Conservation (phyloP, 1,139 yeast genomes). For the Scheffersomyces illinoinensis region DNA sequence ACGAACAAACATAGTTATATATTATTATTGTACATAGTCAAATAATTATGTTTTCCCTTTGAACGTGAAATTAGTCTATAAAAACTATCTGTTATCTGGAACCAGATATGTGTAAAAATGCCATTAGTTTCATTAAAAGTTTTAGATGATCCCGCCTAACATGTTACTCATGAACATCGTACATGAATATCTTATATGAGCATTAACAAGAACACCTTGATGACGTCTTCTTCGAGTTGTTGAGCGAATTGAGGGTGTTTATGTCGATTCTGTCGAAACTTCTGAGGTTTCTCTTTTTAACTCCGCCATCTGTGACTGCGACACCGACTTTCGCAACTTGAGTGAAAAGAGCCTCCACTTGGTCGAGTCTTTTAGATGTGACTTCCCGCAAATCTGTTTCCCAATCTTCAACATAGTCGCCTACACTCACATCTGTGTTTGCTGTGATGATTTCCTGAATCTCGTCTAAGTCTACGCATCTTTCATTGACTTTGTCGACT, state of each 20-base stretch:
- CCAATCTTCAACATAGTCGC: constrained; percentile 41
- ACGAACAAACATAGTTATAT: background rate
- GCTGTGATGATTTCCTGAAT: constrained; percentile 40
- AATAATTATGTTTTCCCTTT: background rate
- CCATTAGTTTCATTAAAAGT: background rate
- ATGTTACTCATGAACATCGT: background rate
- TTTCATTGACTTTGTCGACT: constrained; percentile 37
- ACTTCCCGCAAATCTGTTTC: constrained; percentile 45
- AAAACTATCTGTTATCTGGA: background rate
- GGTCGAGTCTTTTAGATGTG: constrained; percentile 38
- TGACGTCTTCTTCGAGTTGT: background rate
- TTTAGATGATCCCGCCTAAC: background rate
- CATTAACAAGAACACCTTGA: constrained; percentile 25
- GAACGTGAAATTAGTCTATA: background rate
- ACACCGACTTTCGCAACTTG: constrained; percentile 48
- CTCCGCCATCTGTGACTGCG: constrained; percentile 16
- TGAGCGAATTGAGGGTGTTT: constrained; percentile 9
- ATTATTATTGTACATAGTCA: background rate
- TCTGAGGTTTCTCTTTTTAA: constrained; percentile 22
- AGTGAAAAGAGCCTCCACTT: constrained; percentile 41
- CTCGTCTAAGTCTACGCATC: constrained; percentile 44
- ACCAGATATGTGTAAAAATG: background rate
- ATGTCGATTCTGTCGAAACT: constrained; percentile 45
- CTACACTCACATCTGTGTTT: constrained; percentile 25
- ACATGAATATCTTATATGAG: background rate